phyloP scores from a whole-genome alignment of 495 filamentous ascomycete genomes.

The Friedmanniomyces simplex region DNA sequence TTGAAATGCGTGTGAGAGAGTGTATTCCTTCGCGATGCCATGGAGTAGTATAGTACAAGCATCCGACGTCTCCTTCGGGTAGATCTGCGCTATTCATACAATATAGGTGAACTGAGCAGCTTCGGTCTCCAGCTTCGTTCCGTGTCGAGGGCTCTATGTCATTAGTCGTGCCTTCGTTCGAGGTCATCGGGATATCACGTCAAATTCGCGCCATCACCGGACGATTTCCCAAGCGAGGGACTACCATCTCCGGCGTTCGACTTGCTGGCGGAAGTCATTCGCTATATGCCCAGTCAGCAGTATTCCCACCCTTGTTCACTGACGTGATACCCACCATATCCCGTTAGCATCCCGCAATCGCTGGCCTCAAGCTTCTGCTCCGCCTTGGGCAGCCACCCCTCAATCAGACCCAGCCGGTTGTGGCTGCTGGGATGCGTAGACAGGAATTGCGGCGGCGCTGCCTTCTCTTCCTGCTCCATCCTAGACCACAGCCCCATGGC shows the following conservation, averaged over 20 bases:
- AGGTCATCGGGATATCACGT: no score
- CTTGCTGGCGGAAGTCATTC: neutral
- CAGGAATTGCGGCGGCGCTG: conserved; percentile 60
- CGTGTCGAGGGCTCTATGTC: no score
- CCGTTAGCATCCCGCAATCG: conserved; percentile 3
- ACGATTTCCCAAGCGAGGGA: neutral
- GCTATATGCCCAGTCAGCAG: neutral
- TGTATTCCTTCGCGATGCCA: no score
- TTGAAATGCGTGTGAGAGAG: no score
- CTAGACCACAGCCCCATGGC: conserved; percentile 65
- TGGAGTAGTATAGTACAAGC: no score
- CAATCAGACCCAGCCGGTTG: conserved; percentile 60
- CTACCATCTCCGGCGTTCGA: neutral
- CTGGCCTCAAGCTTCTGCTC: conserved; percentile 13
- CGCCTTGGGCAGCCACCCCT: conserved; percentile 41
- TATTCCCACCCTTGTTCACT: neutral
- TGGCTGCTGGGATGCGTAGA: conserved; percentile 77
- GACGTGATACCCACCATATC: conserved; percentile 1
- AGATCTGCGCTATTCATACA: no score
- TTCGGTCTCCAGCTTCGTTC: no score
- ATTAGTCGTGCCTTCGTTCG: no score
- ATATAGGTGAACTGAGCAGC: no score
- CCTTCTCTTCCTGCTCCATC: conserved; percentile 56
- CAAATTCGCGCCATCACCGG: no score
- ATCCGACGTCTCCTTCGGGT: no score